Conservation (phyloP, 371 early-diverging fungal species). For the Mucor racemosus region DNA sequence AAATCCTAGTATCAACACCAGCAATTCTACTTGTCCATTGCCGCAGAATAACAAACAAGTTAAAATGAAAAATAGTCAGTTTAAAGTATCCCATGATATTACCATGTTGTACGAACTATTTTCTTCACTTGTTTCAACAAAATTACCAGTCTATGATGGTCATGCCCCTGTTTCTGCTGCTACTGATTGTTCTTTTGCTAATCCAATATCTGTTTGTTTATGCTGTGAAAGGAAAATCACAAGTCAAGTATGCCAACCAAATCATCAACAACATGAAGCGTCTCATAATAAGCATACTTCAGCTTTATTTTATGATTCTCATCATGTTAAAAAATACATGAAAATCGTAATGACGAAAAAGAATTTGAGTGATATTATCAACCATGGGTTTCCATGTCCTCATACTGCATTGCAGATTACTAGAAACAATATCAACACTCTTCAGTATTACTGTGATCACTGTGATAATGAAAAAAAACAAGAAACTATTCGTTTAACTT, state of each 20-base stretch:
- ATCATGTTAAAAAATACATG: slow-evolving; percentile 25
- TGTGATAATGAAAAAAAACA: slow-evolving; percentile 6
- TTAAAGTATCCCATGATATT: slow-evolving; percentile 11
- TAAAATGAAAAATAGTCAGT: neutral
- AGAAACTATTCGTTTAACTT: neutral
- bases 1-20: neutral
- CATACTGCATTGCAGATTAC: neutral
- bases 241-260: neutral
- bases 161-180: too few species aligned
- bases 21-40: neutral
- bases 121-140: neutral
- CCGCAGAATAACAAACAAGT: neutral
- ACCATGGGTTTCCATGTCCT: slow-evolving; percentile 10
- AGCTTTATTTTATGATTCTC: slow-evolving; percentile 28
- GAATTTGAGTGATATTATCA: neutral
- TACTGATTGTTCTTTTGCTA: too few species aligned
- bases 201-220: neutral
- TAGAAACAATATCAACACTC: too few species aligned
- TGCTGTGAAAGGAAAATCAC: slow-evolving; percentile 13
- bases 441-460: neutral
- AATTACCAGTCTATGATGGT: neutral
- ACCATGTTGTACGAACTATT: slow-evolving; percentile 12
- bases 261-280: neutral
- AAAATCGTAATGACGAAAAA: slow-evolving; percentile 15
- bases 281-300: slow-evolving; percentile 6